Evolutionary conservation across 2,329 filamentous ascomycete species (phyloP).

Genomic region (Paraphaeosphaeria minitans): DNA sequence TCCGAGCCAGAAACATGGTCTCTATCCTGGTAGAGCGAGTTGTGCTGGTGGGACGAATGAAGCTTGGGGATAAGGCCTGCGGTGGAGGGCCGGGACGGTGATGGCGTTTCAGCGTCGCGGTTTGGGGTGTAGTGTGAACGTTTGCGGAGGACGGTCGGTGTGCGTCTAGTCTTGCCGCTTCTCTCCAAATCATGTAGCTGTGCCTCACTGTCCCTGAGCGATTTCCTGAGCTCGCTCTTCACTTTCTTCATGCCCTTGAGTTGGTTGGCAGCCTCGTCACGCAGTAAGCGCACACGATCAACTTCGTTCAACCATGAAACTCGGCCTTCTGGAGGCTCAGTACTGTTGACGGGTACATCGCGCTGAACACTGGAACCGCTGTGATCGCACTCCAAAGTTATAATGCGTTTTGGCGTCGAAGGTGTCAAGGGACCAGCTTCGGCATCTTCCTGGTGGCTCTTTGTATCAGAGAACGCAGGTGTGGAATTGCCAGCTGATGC

Average conservation of each 20-base stretch:
- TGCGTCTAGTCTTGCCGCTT: slow-evolving; percentile 21
- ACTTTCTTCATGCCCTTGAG: slow-evolving; percentile 41
- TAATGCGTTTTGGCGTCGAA: slow-evolving; percentile 15
- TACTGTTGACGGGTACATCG: slow-evolving; percentile 26
- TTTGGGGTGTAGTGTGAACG: slow-evolving; percentile 1
- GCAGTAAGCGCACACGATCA: slow-evolving; percentile 40
- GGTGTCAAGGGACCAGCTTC: slow-evolving; percentile 15
- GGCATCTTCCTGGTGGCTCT: slow-evolving; percentile 15
- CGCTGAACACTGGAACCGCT: slow-evolving; percentile 17
- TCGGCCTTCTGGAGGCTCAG: slow-evolving; percentile 18
- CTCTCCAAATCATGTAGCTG: slow-evolving; percentile 41
- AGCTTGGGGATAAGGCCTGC: slow-evolving; percentile 11
- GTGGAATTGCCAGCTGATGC: slow-evolving; percentile 12
- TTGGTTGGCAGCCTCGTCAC: slow-evolving; percentile 40
- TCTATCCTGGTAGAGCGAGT: slow-evolving; percentile 14
- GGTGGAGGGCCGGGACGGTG: slow-evolving; percentile 18
- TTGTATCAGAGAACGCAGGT: slow-evolving; percentile 17
- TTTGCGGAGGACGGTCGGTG: slow-evolving; percentile 25
- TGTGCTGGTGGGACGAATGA: slow-evolving; percentile 15
- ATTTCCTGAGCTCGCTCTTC: slow-evolving; percentile 37
- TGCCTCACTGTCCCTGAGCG: slow-evolving; percentile 38
- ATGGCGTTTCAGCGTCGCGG: slow-evolving; percentile 9
- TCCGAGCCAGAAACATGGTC: neutral
- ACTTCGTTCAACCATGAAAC: slow-evolving; percentile 41
- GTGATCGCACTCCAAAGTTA: slow-evolving; percentile 17